phyloP scores from a whole-genome alignment of 495 filamentous ascomycete genomes.

The Penicillium turbatum region DNA sequence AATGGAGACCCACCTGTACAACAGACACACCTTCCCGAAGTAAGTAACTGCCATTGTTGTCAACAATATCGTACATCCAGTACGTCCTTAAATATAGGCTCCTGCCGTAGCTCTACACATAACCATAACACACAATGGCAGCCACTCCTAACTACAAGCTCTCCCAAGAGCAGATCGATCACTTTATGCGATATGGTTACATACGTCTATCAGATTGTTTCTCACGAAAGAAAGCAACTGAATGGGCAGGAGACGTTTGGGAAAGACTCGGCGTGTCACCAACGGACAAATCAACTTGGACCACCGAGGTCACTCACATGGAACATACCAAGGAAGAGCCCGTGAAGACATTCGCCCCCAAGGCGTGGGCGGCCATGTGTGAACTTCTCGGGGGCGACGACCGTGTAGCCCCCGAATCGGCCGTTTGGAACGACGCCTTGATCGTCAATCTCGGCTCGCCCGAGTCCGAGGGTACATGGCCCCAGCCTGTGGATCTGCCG shows the following conservation, averaged over 20 bases:
- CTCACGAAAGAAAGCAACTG: conserved; percentile 54
- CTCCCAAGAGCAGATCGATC: conserved; percentile 56
- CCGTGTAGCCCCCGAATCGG: conserved; percentile 46
- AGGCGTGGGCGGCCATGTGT: conserved; percentile 66
- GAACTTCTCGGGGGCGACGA: conserved; percentile 66
- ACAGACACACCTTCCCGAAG: neutral
- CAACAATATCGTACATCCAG: too few species aligned
- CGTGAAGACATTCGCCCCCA: conserved; percentile 57
- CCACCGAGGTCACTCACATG: conserved; percentile 59
- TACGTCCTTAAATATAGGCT: neutral
- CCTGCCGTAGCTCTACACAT: neutral
- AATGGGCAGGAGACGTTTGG: conserved; percentile 59
- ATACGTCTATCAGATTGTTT: conserved; percentile 59
- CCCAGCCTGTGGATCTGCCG: conserved; percentile 45
- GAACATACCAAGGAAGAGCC: conserved; percentile 52
- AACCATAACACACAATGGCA: neutral
- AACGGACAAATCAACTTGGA: conserved; percentile 65
- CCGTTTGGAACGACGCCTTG: conserved; percentile 61
- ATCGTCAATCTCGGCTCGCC: conserved; percentile 69
- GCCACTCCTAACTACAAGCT: conserved; percentile 31
- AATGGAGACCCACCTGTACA: neutral
- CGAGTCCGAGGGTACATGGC: conserved; percentile 49
- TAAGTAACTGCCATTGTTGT: neutral
- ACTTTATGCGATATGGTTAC: conserved; percentile 65
- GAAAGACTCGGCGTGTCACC: conserved; percentile 63